Conservation (phyloP, 78 protist genomes). For the Speleostelium caveatum region DNA sequence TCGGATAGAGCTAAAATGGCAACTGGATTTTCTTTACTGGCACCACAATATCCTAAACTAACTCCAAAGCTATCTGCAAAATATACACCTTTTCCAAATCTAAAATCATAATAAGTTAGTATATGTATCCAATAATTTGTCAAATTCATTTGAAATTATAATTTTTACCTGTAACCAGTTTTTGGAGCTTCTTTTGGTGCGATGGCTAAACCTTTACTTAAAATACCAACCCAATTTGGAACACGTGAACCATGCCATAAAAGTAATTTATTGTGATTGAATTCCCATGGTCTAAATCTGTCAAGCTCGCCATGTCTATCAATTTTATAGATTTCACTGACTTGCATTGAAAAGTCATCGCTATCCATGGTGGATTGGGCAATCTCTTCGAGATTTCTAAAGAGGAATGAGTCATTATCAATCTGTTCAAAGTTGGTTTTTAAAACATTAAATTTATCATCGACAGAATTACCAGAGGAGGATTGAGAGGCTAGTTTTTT, state of each 20-base stretch:
- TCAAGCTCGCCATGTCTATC: conserved; percentile 37
- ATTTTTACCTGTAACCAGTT: conserved; percentile 94
- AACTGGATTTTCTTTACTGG: not conserved
- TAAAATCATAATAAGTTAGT: too few species aligned
- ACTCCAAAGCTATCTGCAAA: conserved; percentile 84
- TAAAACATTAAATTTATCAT: conserved; percentile 3
- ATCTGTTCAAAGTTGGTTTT: conserved; percentile 6
- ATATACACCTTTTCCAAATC: conserved; percentile 97
- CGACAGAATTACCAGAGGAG: conserved; percentile 45
- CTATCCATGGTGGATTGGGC: conserved; percentile 28
- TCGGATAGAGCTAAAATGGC: conserved; percentile 62
- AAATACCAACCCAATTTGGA: conserved; percentile 91
- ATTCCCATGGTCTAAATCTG: conserved; percentile 17
- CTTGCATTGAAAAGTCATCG: not conserved
- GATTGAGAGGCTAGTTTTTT: not conserved
- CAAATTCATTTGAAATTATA: too few species aligned
- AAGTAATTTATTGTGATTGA: conserved; percentile 70
- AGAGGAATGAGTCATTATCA: not conserved
- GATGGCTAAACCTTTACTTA: conserved; percentile 88
- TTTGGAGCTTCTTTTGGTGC: conserved; percentile 95
- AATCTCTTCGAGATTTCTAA: not conserved
- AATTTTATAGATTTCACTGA: conserved; percentile 9
- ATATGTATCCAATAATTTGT: too few species aligned
- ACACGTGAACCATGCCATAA: conserved; percentile 95
- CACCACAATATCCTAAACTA: conserved; percentile 32